Percentiles rank a stretch among this genome's conserved stretches.
phyloP scores from a whole-genome alignment of 495 filamentous ascomycete genomes.

The Beverwykella pulmonaria region DNA sequence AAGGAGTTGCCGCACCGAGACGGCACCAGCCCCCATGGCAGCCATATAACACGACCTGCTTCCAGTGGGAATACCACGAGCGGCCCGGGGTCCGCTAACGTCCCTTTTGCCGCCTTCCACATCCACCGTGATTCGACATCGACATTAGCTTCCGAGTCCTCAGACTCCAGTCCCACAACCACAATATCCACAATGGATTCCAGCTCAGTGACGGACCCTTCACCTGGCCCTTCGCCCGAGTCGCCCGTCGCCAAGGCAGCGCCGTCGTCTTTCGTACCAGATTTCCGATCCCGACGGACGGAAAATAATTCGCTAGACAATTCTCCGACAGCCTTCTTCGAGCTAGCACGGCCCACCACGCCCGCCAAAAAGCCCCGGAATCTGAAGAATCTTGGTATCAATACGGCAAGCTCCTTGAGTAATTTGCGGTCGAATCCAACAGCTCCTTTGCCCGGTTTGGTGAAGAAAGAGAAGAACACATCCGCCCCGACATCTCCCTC shows the following conservation, averaged over 20 bases:
- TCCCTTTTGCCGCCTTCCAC: conserved; percentile 41
- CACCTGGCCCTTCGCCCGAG: conserved; percentile 88
- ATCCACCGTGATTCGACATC: conserved; percentile 70
- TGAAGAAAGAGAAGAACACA: conserved; percentile 52
- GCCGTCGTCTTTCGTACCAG: conserved; percentile 44
- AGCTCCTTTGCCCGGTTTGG: conserved; percentile 49
- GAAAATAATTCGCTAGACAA: conserved; percentile 22
- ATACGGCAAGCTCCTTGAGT: conserved; percentile 63
- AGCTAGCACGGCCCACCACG: conserved; percentile 54
- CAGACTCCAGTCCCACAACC: conserved; percentile 92
- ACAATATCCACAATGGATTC: conserved; percentile 93
- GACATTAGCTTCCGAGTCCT: conserved; percentile 79
- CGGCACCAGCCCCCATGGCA: conserved; percentile 27
- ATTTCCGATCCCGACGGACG: conserved; percentile 32
- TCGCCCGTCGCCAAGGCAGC: conserved; percentile 70
- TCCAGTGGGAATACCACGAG: conserved; percentile 31
- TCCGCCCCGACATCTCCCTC: conserved; percentile 81
- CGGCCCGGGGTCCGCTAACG: conserved; percentile 14
- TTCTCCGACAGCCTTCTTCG: conserved; percentile 42
- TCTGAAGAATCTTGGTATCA: conserved; percentile 89
- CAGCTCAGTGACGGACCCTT: conserved; percentile 82
- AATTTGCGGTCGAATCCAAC: conserved; percentile 56
- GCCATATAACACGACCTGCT: conserved; percentile 30
- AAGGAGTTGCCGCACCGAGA: conserved; percentile 23
- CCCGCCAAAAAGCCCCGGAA: conserved; percentile 79